phyloP scores from a whole-genome alignment of 352 stramenopile genomes.

The Globisporangium echinulatum region DNA sequence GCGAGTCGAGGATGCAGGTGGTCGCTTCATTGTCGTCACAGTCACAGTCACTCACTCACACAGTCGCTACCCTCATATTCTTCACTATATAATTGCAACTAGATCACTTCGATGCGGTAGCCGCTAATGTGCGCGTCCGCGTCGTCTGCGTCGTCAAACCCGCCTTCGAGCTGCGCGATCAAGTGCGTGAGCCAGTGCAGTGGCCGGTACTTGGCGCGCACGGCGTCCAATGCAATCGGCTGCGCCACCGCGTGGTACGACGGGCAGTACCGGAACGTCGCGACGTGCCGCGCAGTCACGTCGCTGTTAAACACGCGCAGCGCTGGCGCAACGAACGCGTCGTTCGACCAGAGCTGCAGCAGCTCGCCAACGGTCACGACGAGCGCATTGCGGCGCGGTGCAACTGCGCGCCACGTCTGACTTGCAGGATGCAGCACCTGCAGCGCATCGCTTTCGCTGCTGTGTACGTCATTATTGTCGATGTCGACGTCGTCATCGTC shows the following conservation, averaged over 20 bases:
- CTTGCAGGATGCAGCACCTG: conserved; percentile 33
- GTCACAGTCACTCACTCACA: too few relatives aligned
- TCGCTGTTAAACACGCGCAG: conserved; percentile 31
- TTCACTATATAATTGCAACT: neutral
- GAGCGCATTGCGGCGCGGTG: conserved; percentile 26
- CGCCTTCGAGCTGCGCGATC: neutral
- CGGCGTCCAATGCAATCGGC: conserved; percentile 42
- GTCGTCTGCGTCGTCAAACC: neutral
- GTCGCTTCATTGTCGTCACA: too few relatives aligned
- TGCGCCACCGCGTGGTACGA: conserved; percentile 54
- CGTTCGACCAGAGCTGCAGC: conserved; percentile 44
- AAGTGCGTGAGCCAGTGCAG: conserved; percentile 57
- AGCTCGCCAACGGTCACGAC: conserved; percentile 55
- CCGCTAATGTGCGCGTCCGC: neutral
- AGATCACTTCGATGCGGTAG: neutral
- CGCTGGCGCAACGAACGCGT: conserved; percentile 33
- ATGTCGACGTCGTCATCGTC: conserved; percentile 21
- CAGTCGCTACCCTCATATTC: neutral
- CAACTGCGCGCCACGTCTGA: conserved; percentile 30
- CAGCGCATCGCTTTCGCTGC: conserved; percentile 13
- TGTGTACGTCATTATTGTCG: neutral
- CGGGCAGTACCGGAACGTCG: conserved; percentile 44
- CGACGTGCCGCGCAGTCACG: conserved; percentile 22
- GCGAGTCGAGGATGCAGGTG: too few relatives aligned
- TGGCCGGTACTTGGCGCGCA: conserved; percentile 50